Conservation (phyloP, 768 basidiomycete species). For the Strobilomyces confusus region DNA sequence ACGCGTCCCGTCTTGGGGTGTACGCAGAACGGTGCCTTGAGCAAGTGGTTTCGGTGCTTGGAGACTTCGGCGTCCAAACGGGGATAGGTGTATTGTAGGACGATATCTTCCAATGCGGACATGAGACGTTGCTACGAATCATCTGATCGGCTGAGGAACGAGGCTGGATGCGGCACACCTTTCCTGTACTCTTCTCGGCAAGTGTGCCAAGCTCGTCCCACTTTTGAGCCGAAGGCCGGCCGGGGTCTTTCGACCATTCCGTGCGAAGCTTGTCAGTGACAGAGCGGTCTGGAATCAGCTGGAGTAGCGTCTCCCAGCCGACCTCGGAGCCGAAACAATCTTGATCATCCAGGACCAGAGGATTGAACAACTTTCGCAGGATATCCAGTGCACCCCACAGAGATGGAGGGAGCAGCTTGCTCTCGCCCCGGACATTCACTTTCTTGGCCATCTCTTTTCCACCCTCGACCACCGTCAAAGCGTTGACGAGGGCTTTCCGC, state of each 20-base stretch:
- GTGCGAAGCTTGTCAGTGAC: slow-evolving; percentile 45
- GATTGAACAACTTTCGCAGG: slow-evolving; percentile 55
- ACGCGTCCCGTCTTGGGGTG: slow-evolving; percentile 96
- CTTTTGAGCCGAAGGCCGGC: slow-evolving; percentile 59
- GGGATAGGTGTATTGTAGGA: slow-evolving; percentile 93
- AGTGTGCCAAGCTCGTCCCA: slow-evolving; percentile 63
- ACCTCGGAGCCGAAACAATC: slow-evolving; percentile 70
- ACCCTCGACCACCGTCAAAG: slow-evolving; percentile 78
- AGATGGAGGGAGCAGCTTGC: slow-evolving; percentile 62
- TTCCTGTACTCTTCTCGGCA: not conserved
- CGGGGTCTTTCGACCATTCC: slow-evolving; percentile 55
- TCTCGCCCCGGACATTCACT: slow-evolving; percentile 60
- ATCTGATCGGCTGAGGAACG: not conserved
- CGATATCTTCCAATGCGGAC: slow-evolving; percentile 73
- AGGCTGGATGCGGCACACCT: slow-evolving; percentile 28
- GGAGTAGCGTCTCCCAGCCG: slow-evolving; percentile 71
- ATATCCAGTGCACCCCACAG: slow-evolving; percentile 52
- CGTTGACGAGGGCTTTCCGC: slow-evolving; percentile 80
- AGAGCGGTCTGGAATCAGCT: slow-evolving; percentile 64
- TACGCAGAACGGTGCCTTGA: slow-evolving; percentile 96
- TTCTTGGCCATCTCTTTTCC: slow-evolving; percentile 80
- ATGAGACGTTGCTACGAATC: slow-evolving; percentile 20
- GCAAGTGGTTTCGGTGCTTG: slow-evolving; percentile 94
- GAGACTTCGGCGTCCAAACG: slow-evolving; percentile 96
- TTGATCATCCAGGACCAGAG: slow-evolving; percentile 76